These are phyloP conservation scores for Amaranthus palmeri DNA, from an alignment of 148 eudicot species.

Conservation along the genomic window DNA sequence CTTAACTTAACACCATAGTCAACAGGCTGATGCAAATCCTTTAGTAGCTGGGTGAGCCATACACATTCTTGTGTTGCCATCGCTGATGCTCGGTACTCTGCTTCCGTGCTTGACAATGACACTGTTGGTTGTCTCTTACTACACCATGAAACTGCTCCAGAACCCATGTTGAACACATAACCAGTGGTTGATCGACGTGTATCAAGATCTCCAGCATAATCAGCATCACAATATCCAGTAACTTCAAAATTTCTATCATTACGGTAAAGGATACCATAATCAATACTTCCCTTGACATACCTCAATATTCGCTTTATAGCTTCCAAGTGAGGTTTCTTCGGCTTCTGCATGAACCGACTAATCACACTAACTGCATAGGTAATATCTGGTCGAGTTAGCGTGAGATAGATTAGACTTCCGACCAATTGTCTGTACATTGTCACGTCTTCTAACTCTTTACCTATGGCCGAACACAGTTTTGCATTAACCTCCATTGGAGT, in stretches of 20 bases:
- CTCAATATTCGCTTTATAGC: no score
- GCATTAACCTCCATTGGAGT: background rate
- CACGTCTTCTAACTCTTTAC: background rate
- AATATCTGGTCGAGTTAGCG: background rate
- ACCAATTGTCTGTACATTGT: conserved; percentile 5
- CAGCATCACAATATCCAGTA: background rate
- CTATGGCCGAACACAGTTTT: background rate
- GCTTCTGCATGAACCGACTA: no score
- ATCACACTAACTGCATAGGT: no score
- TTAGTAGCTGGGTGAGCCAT: background rate
- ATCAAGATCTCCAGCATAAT: background rate
- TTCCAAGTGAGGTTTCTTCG: no score
- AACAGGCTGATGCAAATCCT: conserved; percentile 5
- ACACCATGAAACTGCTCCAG: background rate
- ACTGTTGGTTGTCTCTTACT: conserved; percentile 4
- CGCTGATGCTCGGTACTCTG: background rate
- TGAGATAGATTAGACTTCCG: no score
- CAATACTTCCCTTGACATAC: no score
- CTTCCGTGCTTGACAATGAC: conserved; percentile 3
- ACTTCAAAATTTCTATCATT: no score
- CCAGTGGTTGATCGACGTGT: no score
- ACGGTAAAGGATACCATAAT: no score
- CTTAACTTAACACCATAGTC: background rate
- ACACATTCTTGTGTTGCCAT: background rate
- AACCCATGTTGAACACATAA: no score